These are phyloP conservation scores for Trichocladium antarcticum DNA, from an alignment of 495 filamentous ascomycete species.

Conservation along the genomic window DNA sequence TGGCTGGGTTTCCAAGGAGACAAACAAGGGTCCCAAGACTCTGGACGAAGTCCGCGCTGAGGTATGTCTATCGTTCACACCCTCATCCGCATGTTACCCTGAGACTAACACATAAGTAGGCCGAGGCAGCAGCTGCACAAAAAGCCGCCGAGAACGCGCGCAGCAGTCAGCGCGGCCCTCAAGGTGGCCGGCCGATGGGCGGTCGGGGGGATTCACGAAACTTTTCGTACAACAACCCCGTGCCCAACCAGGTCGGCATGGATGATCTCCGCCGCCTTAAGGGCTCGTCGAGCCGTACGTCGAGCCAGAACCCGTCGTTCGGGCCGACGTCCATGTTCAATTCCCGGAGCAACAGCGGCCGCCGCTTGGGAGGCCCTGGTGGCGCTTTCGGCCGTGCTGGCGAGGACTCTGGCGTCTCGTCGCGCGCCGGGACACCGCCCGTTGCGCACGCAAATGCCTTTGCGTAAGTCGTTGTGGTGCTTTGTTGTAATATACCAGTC, in stretches of 20 bases:
- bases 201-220: constrained; percentile 81
- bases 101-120: constrained; percentile 22
- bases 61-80: constrained; percentile 36
- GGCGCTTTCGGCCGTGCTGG: constrained; percentile 56
- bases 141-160: constrained; percentile 52
- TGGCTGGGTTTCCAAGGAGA: constrained; percentile 75
- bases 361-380: constrained; percentile 58
- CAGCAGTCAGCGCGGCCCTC: constrained; percentile 48
- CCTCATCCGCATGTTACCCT: background rate
- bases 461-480: constrained; percentile 53
- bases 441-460: constrained; percentile 73
- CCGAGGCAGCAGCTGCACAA: constrained; percentile 61
- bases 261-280: constrained; percentile 80
- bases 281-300: constrained; percentile 40
- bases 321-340: constrained; percentile 72
- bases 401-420: constrained; percentile 65
- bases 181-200: constrained; percentile 51
- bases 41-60: constrained; percentile 83
- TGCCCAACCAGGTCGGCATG: constrained; percentile 66
- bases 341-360: constrained; percentile 69
- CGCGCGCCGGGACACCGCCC: constrained; percentile 79
- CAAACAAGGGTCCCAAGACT: constrained; percentile 89
- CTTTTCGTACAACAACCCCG: constrained; percentile 60
- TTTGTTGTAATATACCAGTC: constrained; percentile 16
- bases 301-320: constrained; percentile 56